These are phyloP conservation scores for Penicillium crustosum DNA, from an alignment of 2,329 filamentous ascomycete species.

Conservation along the genomic window DNA sequence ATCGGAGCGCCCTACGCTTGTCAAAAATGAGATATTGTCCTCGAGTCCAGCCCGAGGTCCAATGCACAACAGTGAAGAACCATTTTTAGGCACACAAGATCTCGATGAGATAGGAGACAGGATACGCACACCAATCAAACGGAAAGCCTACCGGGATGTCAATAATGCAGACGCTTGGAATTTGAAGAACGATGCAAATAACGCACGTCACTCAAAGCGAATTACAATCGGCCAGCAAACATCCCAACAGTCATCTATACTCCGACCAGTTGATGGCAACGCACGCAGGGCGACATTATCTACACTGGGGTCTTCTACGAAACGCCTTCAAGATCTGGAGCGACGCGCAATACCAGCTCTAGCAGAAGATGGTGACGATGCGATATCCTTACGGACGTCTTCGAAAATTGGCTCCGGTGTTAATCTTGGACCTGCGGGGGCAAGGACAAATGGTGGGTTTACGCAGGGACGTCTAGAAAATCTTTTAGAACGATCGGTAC, in stretches of 20 bases:
- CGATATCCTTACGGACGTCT: background rate
- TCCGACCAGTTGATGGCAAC: slow-evolving; percentile 36
- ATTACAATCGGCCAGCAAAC: background rate
- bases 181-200: background rate
- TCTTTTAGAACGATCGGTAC: slow-evolving; percentile 34
- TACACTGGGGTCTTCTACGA: slow-evolving; percentile 32
- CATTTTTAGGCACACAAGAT: slow-evolving; percentile 60
- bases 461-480: slow-evolving; percentile 31
- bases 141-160: slow-evolving; percentile 12
- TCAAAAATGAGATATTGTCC: slow-evolving; percentile 40
- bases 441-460: slow-evolving; percentile 1
- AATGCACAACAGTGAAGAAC: slow-evolving; percentile 11
- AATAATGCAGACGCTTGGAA: background rate
- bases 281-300: slow-evolving; percentile 2
- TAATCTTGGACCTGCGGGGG: background rate
- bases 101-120: slow-evolving; percentile 52
- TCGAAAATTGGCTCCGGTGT: background rate
- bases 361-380: slow-evolving; percentile 52
- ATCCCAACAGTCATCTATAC: slow-evolving; percentile 14
- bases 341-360: slow-evolving; percentile 45
- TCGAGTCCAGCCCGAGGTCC: slow-evolving; percentile 32
- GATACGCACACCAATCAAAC: slow-evolving; percentile 45
- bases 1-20: slow-evolving; percentile 20
- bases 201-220: background rate
- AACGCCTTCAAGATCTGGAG: slow-evolving; percentile 26